Conservation (phyloP, 1,284 basidiomycete species). For the Farysia itapuensis region DNA sequence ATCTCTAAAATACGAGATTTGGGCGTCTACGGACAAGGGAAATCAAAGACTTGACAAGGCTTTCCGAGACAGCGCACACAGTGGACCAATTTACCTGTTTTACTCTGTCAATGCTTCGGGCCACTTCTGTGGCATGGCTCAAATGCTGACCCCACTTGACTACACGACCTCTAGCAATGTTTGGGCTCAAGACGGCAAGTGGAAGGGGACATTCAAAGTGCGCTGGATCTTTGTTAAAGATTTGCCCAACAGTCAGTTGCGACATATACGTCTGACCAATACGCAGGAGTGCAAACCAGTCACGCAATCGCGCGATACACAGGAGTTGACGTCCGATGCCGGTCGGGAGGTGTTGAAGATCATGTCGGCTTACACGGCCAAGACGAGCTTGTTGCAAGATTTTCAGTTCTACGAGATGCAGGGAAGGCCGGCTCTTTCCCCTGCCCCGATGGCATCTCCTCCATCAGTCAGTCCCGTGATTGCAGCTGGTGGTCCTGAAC, state of each 20-base stretch:
- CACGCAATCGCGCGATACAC: slow-evolving; percentile 57
- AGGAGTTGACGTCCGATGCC: slow-evolving; percentile 50
- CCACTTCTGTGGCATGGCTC: slow-evolving; percentile 58
- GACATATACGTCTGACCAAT: slow-evolving; percentile 52
- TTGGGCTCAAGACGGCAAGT: slow-evolving; percentile 58
- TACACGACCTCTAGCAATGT: slow-evolving; percentile 48
- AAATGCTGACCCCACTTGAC: slow-evolving; percentile 57
- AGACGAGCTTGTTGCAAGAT: slow-evolving; percentile 43
- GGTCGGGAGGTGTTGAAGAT: slow-evolving; percentile 47
- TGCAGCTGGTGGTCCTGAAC: slow-evolving; percentile 4
- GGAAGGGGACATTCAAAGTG: slow-evolving; percentile 58
- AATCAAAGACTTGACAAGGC: slow-evolving; percentile 55
- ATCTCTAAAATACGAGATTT: slow-evolving; percentile 56
- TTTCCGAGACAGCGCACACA: slow-evolving; percentile 22
- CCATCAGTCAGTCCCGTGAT: slow-evolving; percentile 13
- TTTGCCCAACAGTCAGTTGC: slow-evolving; percentile 50
- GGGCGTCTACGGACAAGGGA: slow-evolving; percentile 59
- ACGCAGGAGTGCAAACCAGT: slow-evolving; percentile 54
- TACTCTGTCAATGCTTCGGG: slow-evolving; percentile 58
- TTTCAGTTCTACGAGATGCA: slow-evolving; percentile 49
- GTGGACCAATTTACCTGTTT: slow-evolving; percentile 56
- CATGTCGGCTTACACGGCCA: slow-evolving; percentile 41
- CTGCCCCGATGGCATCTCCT: no score
- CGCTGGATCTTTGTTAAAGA: slow-evolving; percentile 58
- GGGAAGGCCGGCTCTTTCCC: slow-evolving; percentile 2